Conservation (phyloP, 106 monocot species). For the Narthecium ossifragum region DNA sequence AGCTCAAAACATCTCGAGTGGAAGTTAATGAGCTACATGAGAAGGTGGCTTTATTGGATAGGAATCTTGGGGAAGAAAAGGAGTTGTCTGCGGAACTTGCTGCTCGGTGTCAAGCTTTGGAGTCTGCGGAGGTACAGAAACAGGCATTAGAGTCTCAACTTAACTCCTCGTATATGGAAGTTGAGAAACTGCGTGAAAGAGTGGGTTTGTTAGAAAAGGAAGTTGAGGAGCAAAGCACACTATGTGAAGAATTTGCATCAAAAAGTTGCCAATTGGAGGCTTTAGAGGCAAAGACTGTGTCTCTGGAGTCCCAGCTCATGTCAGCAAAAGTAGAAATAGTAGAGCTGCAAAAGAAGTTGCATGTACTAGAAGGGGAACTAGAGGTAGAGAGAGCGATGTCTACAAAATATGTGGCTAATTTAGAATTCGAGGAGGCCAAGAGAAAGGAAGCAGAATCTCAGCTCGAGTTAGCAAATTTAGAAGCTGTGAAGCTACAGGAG, state of each 20-base stretch:
- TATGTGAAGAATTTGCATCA: not conserved
- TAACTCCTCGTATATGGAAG: slow-evolving; percentile 4
- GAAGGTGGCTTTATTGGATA: slow-evolving; percentile 5
- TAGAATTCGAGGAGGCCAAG: not conserved
- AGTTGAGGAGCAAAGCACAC: slow-evolving; percentile 2
- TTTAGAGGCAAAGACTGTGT: not conserved
- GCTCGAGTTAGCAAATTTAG: slow-evolving; percentile 2
- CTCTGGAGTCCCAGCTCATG: slow-evolving; percentile 7
- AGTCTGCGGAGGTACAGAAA: slow-evolving; percentile 6
- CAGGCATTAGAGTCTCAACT: slow-evolving; percentile 22
- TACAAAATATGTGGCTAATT: not conserved
- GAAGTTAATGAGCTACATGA: slow-evolving; percentile 4
- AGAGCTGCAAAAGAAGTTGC: slow-evolving; percentile 4
- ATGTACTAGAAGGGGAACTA: not conserved
- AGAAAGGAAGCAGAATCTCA: not conserved
- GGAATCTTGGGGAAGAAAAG: slow-evolving; percentile 18
- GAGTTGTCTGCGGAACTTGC: slow-evolving; percentile 7
- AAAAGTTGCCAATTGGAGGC: slow-evolving; percentile 5
- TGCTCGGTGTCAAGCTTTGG: slow-evolving; percentile 7
- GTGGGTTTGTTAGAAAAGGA: slow-evolving; percentile 4
- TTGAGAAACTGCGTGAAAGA: slow-evolving; percentile 6
- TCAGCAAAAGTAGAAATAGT: not conserved
- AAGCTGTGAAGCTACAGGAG: not conserved
- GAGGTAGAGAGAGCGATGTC: not conserved
- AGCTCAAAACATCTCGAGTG: slow-evolving; percentile 25